Evolutionary conservation across 495 filamentous ascomycete genomes (phyloP), one percentile per base, ranked within the genome.

Genomic region (Penicillium macrosclerotiorum): DNA sequence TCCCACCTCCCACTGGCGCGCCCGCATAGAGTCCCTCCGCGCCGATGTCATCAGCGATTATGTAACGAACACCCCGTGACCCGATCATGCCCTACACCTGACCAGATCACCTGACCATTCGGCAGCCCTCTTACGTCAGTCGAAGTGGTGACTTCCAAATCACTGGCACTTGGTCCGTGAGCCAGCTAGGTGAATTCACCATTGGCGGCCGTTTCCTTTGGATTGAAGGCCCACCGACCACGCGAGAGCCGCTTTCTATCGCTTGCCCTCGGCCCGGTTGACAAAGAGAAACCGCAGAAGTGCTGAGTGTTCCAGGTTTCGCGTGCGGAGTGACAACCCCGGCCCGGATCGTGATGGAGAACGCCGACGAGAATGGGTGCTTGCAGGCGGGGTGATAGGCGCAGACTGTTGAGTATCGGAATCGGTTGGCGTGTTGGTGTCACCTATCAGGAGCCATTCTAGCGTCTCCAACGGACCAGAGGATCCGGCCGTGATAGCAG

Each of bases 281-380:
- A 59, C 57, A 61, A 59, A 59, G 34, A 61, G 42, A 61, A 52
- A 53, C 54, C 43, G n/a, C n/a, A n/a, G n/a, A n/a, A n/a, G n/a
- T n/a, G n/a, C n/a, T n/a, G n/a, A n/a, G n/a, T n/a, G n/a, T n/a
- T n/a, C n/a, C n/a, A n/a, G n/a, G n/a, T n/a, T n/a, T n/a, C n/a
- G n/a, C n/a, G n/a, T n/a, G n/a, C n/a, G n/a, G n/a, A n/a, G n/a
- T n/a, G n/a, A n/a, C n/a, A 18, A 13, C 51, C 24, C 52, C 55
- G 52, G 59, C 22, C 55, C 55, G 37, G 55, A 62, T 51, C 37
- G 36, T 29, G 49, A 57, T 37, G 36, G 13, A 25, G 33, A 32
- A 50, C 30, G 36, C 14, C 22, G 29, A 42, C 36, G 14, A 29
- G 38, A 30, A 29, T 30, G 26, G 38, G 19, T n/a, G 16, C 8